Percentiles rank a stretch among this genome's conserved stretches.
Evolutionary conservation across 768 basidiomycete genomes (phyloP).

Genomic region (Suillus subluteus): DNA sequence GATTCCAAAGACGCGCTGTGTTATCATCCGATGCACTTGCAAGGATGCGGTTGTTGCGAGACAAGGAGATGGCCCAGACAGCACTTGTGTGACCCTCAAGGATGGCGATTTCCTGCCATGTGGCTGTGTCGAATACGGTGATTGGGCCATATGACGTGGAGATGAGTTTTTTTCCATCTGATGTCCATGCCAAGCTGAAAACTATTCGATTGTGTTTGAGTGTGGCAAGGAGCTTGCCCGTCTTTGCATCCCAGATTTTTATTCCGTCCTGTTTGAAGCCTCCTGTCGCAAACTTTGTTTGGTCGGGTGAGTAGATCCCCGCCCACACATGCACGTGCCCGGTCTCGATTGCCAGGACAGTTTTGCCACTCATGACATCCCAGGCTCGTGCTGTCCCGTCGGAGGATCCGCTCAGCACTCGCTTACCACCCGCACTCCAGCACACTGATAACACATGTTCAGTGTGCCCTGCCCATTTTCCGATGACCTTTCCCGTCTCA

Average conservation of each 20-base stretch:
- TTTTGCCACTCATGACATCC: neutral
- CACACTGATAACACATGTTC: too few relatives aligned
- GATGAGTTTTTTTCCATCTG: neutral
- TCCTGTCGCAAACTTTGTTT: neutral
- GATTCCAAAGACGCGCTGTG: neutral
- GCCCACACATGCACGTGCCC: neutral
- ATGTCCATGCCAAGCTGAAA: too few relatives aligned
- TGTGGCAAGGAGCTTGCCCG: neutral
- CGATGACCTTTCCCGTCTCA: too few relatives aligned
- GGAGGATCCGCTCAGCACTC: neutral
- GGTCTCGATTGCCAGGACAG: neutral
- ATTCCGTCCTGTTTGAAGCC: neutral
- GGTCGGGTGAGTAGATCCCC: neutral
- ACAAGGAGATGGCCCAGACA: neutral
- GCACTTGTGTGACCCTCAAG: neutral
- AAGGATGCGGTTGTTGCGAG: neutral
- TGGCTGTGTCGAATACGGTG: neutral
- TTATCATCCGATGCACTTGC: neutral
- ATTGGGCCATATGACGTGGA: neutral
- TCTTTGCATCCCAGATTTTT: neutral
- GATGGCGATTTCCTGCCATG: neutral
- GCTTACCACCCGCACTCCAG: too few relatives aligned
- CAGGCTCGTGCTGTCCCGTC: neutral
- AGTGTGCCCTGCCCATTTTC: too few relatives aligned
- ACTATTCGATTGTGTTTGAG: neutral